A percentile compares a stretch with the other conserved stretches of the same genome.
phyloP scores from a whole-genome alignment of 129 eudicot species.

The Flaveria bidentis region DNA sequence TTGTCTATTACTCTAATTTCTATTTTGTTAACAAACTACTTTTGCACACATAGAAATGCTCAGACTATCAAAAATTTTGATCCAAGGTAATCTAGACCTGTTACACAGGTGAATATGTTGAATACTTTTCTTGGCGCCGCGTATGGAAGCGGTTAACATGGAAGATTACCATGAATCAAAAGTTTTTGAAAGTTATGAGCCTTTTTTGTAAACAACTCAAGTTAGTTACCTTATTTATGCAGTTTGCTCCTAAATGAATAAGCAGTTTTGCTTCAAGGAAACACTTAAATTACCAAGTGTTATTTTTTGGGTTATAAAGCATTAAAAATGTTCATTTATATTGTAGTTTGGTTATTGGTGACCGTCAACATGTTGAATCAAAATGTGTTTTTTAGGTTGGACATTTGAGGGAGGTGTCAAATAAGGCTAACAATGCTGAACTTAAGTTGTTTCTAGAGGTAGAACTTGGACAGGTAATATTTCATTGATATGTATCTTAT shows the following conservation, averaged over 20 bases:
- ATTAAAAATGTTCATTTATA: not conserved
- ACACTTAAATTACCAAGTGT: not conserved
- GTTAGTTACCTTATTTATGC: not conserved
- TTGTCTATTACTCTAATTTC: not conserved
- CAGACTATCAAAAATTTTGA: not conserved
- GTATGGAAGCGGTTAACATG: not conserved
- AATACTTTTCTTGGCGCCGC: not conserved
- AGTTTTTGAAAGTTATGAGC: not conserved
- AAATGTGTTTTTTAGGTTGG: slow-evolving; percentile 58
- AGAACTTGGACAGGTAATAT: slow-evolving; percentile 62
- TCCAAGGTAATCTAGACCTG: not conserved
- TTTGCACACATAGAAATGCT: not conserved
- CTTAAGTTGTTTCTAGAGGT: slow-evolving; percentile 85
- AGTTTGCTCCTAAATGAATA: not conserved
- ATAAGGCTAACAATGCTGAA: slow-evolving; percentile 70
- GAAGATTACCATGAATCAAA: not conserved
- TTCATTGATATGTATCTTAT: not conserved
- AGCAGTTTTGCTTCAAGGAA: not conserved
- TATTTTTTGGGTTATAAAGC: slow-evolving; percentile 8
- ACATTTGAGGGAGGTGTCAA: slow-evolving; percentile 72
- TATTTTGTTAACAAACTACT: not conserved
- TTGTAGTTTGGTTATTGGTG: slow-evolving; percentile 8
- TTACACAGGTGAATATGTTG: not conserved
- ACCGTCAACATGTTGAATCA: slow-evolving; percentile 16
- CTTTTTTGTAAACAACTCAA: not conserved